These are phyloP conservation scores for Wickerhamomyces pijperi DNA, from an alignment of 805 yeast species.

Conservation along the genomic window DNA sequence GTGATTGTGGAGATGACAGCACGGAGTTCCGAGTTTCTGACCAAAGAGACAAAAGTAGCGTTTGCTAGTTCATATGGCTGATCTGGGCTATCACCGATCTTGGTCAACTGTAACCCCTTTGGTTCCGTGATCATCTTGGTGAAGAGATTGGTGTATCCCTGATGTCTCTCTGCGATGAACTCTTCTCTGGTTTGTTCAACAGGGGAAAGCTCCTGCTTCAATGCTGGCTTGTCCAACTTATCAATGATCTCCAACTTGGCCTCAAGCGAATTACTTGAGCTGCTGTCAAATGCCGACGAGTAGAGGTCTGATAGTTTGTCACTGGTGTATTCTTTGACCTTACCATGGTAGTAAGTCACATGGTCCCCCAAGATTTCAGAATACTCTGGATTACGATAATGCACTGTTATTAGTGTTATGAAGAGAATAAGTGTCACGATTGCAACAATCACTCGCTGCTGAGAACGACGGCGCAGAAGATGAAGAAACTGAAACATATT, in stretches of 20 bases:
- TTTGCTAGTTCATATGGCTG: slow-evolving; percentile 31
- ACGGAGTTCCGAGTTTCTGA: slow-evolving; percentile 51
- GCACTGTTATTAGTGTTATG: not conserved
- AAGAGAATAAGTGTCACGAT: not conserved
- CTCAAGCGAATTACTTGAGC: too few species aligned
- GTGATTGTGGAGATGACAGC: slow-evolving; percentile 40
- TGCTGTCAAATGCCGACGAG: not conserved
- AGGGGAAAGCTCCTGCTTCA: too few species aligned
- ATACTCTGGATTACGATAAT: not conserved
- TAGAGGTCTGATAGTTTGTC: not conserved
- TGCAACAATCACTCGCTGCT: not conserved
- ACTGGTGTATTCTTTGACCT: not conserved
- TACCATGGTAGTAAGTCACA: not conserved
- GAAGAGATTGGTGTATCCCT: not conserved
- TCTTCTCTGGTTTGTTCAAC: not conserved
- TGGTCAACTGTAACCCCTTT: not conserved
- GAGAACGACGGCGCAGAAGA: not conserved
- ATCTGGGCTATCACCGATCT: too few species aligned
- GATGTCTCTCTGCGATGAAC: not conserved
- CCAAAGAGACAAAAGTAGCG: slow-evolving; percentile 67
- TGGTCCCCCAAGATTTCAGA: not conserved
- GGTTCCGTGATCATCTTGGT: not conserved
- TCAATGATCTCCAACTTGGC: not conserved
- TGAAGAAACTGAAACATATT: too few species aligned
- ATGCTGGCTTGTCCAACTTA: not conserved